Evolutionary conservation across 768 basidiomycete genomes (phyloP).

Genomic region (Termitomyces sp.): DNA sequence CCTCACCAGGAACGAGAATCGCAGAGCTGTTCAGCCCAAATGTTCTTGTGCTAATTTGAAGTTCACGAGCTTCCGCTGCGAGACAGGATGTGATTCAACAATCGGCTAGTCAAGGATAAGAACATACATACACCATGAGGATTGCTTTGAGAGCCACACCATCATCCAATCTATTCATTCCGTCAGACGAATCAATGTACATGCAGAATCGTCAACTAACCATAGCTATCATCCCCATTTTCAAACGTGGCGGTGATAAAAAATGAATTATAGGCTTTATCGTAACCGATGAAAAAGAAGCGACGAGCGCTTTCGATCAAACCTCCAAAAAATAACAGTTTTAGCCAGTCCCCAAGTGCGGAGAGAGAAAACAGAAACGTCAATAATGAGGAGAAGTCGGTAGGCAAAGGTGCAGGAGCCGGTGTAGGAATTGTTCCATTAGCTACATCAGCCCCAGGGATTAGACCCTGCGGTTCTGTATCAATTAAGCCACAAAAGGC

Average conservation of each 20-base stretch:
- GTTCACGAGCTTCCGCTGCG: conserved; percentile 36
- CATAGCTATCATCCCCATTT: conserved; percentile 31
- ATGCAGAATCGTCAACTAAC: conserved; percentile 5
- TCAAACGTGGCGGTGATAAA: conserved; percentile 50
- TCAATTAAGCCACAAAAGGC: conserved; percentile 30
- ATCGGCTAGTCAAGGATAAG: not conserved
- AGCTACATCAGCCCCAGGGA: not conserved
- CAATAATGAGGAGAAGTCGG: conserved; percentile 13
- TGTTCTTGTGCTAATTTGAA: conserved; percentile 41
- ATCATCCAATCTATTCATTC: conserved; percentile 47
- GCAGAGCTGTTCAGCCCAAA: conserved; percentile 21
- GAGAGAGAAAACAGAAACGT: conserved; percentile 30
- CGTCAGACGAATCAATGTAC: not conserved
- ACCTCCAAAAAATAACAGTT: conserved; percentile 48
- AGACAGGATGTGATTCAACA: not conserved
- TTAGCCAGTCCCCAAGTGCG: conserved; percentile 46
- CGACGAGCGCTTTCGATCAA: conserved; percentile 46
- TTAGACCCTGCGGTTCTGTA: conserved; percentile 7
- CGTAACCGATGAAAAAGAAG: conserved; percentile 28
- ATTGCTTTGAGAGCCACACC: conserved; percentile 51
- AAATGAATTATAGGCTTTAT: conserved; percentile 33
- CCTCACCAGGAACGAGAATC: conserved; percentile 22
- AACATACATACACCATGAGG: conserved; percentile 44
- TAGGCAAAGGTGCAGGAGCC: conserved; percentile 4
- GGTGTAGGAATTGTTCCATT: not conserved